Evolutionary conservation across 1,139 yeast genomes (phyloP), one percentile per base, ranked within the genome.

Genomic region (Taphrina confusa): DNA sequence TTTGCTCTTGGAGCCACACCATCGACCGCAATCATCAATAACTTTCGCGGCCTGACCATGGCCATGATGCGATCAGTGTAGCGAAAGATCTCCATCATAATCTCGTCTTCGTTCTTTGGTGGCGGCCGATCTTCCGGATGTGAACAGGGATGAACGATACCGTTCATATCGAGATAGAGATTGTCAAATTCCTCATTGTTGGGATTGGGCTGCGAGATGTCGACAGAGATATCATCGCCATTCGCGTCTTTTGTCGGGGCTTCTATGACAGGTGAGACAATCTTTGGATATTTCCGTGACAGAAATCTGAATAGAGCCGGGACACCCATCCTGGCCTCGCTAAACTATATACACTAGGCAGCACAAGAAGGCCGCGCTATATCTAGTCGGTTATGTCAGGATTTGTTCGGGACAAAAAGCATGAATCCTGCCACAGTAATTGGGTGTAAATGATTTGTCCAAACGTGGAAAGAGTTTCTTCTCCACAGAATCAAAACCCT

Each of bases 1-100:
- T 94, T 94, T 27, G 99, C 99, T 70, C 99, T 80, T 56, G 99
- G 99, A 0, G 98, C 98, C 56, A 94, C 99, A 67, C 99, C 99
- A 75, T 94, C 99, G 65, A 94, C 90, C 3, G 99, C 98, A 73
- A 94, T 91, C 74, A 74, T 83, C 62, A 94, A 78, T 42, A 94
- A 83, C 71, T 91, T 90, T 61, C 98, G 77, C 0, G 99, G 99
- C 68, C 97, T 79, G 0, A 96, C 96, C 94, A 91, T 88, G 76
- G 84, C 83, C 61, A 91, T 75, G 8, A 91, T 96, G 59, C 96
- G 78, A 67, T 91, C 94, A 0, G 97, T 91, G 70, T 91, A 91
- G 65, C 82, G 84, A 74, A 91, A 91, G 36, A 91, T 84, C 59
- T 90, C 97, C 65, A 89, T 74, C 75, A 91, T 84, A 97, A 91